Percentiles rank a stretch among this genome's conserved stretches.
These are phyloP conservation scores for Candida gorgasii DNA, from an alignment of 805 yeast species.

Conservation along the genomic window DNA sequence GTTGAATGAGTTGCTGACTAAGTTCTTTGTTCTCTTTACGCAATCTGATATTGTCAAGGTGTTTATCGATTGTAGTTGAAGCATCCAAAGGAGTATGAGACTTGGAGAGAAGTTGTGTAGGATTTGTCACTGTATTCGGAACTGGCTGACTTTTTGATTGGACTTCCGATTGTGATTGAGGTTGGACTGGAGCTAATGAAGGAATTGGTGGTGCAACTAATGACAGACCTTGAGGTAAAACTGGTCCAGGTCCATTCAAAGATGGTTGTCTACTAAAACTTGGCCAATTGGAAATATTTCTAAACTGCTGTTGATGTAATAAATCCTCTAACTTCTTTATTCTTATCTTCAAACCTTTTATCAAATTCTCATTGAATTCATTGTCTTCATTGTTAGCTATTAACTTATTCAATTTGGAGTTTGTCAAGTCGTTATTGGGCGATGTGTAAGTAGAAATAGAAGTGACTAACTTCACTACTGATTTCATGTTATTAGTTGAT, in stretches of 20 bases:
- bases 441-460: slow-evolving; percentile 32
- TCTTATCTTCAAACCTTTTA: slow-evolving; percentile 67
- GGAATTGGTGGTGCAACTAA: too few species aligned
- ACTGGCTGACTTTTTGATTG: not conserved
- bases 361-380: slow-evolving; percentile 39
- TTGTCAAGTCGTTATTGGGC: slow-evolving; percentile 15
- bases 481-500: slow-evolving; percentile 38
- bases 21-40: slow-evolving; percentile 30
- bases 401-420: slow-evolving; percentile 14
- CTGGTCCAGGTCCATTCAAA: too few species aligned
- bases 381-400: slow-evolving; percentile 21
- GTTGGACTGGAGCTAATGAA: too few species aligned
- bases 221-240: too few species aligned
- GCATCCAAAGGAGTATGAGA: slow-evolving; percentile 29
- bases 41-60: slow-evolving; percentile 41
- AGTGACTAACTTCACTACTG: slow-evolving; percentile 30
- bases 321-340: slow-evolving; percentile 76
- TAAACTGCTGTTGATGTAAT: slow-evolving; percentile 70
- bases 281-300: slow-evolving; percentile 51
- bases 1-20: not conserved
- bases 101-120: slow-evolving; percentile 30
- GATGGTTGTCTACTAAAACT: slow-evolving; percentile 22
- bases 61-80: slow-evolving; percentile 41
- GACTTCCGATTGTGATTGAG: too few species aligned
- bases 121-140: slow-evolving; percentile 15